Base-by-base conservation (phyloP, 2,329 filamentous ascomycete species). In the Diaporthe eres region DNA sequence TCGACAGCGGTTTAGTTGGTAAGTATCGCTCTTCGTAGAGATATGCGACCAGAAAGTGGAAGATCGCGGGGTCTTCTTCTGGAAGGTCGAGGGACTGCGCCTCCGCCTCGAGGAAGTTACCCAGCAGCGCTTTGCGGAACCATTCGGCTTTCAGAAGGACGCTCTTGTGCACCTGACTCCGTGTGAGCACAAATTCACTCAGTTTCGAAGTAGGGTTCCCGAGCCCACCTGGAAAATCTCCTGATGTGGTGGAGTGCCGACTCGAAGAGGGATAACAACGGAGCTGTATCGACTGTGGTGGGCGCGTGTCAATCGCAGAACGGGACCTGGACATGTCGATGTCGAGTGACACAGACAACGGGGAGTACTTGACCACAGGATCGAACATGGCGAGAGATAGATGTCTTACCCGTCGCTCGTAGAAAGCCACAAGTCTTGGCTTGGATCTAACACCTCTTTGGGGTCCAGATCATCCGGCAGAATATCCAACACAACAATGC, bases 21-120 rank as follows among this genome's bases (percentile, higher is more conserved):
- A 85, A 82, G 77, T 86, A 89, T 73, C 81, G 85, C 28, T 83
- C 85, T 77, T 89, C 87, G 77, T 89, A 89, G 17, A 89, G 80
- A 70, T 85, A 89, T n/a, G 87, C 86, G 49, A 90, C 81, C 57
- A 90, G 80, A 77, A 89, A 88, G 75, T 88, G 86, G 76, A 90
- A 90, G 63, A 88, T 85, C 72, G 85, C 84, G 4, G 88, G 87
- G 77, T 89, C 84, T 76, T 90, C 88, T 75, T 89, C 88, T 0
- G 87, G 87, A 1, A 90, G 81, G 78, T 88, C 83, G 71, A 90
- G 85, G 19, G 84, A 83, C 76, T 88, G 86, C 22, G 85, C 83
- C 28, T 82, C 82, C 2, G 86, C 84, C 78, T 90, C 88, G 70
- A 79, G 83, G 77, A 89, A 90, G 37, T 82, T 81, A 49, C 88